Evolutionary conservation across 2,329 filamentous ascomycete species (phyloP).

Genomic region (Phyllosticta ampelicida): DNA sequence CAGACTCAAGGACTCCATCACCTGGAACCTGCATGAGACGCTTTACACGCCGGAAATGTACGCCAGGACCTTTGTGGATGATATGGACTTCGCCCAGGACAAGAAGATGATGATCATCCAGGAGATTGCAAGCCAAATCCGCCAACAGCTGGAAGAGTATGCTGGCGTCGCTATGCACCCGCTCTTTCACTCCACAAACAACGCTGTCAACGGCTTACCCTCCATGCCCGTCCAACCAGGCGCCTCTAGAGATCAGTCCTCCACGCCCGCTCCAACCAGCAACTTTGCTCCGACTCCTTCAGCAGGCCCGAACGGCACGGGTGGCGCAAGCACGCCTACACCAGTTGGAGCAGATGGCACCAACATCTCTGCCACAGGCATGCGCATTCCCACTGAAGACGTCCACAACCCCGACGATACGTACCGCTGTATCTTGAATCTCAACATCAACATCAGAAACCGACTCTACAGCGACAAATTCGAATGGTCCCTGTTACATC

Average conservation of each 20-base stretch:
- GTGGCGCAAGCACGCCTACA: constrained; percentile 35
- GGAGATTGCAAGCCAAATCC: constrained; percentile 87
- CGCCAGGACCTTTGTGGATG: constrained; percentile 79
- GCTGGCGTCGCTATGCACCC: constrained; percentile 89
- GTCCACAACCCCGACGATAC: constrained; percentile 85
- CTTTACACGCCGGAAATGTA: constrained; percentile 93
- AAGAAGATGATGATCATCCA: constrained; percentile 51
- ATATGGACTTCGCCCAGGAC: constrained; percentile 78
- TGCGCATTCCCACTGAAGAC: constrained; percentile 53
- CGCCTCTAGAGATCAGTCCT: constrained; percentile 36
- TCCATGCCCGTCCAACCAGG: neutral
- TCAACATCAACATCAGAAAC: constrained; percentile 87
- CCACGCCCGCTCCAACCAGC: constrained; percentile 33
- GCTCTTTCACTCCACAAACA: constrained; percentile 58
- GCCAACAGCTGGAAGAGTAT: constrained; percentile 91
- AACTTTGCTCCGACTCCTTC: constrained; percentile 3
- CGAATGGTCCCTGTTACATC: constrained; percentile 91
- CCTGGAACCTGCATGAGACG: constrained; percentile 96
- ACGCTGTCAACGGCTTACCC: neutral
- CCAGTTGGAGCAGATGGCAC: constrained; percentile 31
- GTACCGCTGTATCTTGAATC: constrained; percentile 81
- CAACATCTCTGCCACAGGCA: constrained; percentile 57
- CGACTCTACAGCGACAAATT: constrained; percentile 94
- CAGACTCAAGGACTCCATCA: constrained; percentile 84
- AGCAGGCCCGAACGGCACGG: constrained; percentile 44